These are phyloP conservation scores for Fusarium penzigii DNA, from an alignment of 2,329 filamentous ascomycete genomes.

Conservation along the genomic window DNA sequence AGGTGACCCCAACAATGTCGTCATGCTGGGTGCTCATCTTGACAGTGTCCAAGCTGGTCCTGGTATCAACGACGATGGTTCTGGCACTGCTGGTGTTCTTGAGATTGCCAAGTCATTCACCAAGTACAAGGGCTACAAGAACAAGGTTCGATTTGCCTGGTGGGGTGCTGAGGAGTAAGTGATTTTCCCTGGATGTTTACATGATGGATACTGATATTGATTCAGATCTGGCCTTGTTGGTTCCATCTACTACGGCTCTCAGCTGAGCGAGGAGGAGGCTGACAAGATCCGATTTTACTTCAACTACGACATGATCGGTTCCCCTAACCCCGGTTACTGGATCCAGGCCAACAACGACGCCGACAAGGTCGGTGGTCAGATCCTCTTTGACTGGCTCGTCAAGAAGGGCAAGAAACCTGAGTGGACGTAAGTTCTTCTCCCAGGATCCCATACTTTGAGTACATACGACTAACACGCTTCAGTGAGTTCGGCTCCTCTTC, in stretches of 20 bases:
- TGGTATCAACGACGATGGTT: slow-evolving; percentile 45
- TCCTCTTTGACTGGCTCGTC: slow-evolving; percentile 38
- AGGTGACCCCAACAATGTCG: slow-evolving; percentile 43
- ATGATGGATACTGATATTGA: slow-evolving; percentile 8
- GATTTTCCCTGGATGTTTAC: fast-evolving
- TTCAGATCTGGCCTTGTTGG: slow-evolving; percentile 43
- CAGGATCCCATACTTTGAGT: fast-evolving
- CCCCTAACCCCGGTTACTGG: slow-evolving; percentile 39
- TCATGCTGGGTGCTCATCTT: slow-evolving; percentile 44
- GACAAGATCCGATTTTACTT: slow-evolving; percentile 66
- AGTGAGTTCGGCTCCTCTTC: slow-evolving; percentile 39
- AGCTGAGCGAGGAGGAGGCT: slow-evolving; percentile 38
- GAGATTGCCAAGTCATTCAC: slow-evolving; percentile 40
- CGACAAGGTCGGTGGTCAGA: slow-evolving; percentile 37
- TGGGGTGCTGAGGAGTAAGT: slow-evolving; percentile 45
- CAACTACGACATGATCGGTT: slow-evolving; percentile 72
- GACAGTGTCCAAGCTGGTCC: slow-evolving; percentile 42
- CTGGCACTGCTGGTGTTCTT: slow-evolving; percentile 39
- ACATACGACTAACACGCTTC: slow-evolving; percentile 1
- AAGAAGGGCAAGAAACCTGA: slow-evolving; percentile 36
- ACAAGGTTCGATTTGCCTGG: slow-evolving; percentile 47
- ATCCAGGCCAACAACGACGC: slow-evolving; percentile 43
- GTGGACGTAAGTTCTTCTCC: slow-evolving; percentile 28
- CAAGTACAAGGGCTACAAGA: slow-evolving; percentile 40
- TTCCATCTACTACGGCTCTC: slow-evolving; percentile 42